Conservation (phyloP, 192 early-diverging fungal species). For the Entophlyctis helioformis region DNA sequence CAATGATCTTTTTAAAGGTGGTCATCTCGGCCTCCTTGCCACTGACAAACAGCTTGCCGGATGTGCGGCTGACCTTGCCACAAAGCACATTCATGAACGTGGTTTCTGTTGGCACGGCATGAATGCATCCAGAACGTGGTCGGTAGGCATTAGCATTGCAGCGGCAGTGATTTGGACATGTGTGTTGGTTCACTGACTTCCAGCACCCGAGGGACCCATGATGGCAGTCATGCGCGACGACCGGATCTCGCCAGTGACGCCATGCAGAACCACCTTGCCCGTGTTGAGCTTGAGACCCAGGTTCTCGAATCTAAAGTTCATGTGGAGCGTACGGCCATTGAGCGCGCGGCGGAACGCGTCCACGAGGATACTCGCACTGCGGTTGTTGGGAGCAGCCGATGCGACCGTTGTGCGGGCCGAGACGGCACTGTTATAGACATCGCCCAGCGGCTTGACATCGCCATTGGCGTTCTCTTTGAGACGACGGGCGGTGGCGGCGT, state of each 20-base stretch:
- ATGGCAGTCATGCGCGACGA: constrained; percentile 43
- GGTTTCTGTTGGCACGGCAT: too few species aligned
- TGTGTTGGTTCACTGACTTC: too few species aligned
- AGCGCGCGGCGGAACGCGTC: too few species aligned
- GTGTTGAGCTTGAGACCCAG: constrained; percentile 19
- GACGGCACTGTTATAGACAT: too few species aligned
- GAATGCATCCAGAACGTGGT: too few species aligned
- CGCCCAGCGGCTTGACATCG: too few species aligned
- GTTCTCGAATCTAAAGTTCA: constrained; percentile 37
- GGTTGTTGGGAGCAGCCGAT: too few species aligned
- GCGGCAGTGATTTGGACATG: too few species aligned
- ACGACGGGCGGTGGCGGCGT: neutral
- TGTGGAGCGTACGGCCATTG: too few species aligned
- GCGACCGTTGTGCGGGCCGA: too few species aligned
- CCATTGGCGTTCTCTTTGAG: constrained; percentile 38
- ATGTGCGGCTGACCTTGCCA: constrained; percentile 39
- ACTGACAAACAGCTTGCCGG: constrained; percentile 43
- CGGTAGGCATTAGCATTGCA: too few species aligned
- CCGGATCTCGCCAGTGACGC: constrained; percentile 42
- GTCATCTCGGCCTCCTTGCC: constrained; percentile 42
- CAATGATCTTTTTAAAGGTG: constrained; percentile 54
- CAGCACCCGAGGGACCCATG: constrained; percentile 39
- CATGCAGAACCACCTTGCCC: constrained; percentile 41
- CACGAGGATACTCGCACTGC: too few species aligned
- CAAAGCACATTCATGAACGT: constrained; percentile 53